Evolutionary conservation across 495 filamentous ascomycete genomes (phyloP).

Genomic region (Parathielavia hyrcaniae): DNA sequence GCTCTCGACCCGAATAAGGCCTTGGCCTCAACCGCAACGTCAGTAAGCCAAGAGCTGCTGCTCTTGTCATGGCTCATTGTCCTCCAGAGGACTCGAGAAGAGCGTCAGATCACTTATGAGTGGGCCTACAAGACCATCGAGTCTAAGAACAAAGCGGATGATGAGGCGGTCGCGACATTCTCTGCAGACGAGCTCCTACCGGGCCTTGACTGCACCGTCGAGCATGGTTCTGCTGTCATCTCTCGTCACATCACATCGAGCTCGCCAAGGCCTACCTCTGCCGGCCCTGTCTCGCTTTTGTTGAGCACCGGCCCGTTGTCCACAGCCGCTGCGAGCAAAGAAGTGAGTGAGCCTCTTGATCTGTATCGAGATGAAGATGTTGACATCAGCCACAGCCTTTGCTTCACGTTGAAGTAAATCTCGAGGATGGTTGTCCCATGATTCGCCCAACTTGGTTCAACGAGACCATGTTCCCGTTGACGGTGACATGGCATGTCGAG

Average conservation of each 20-base stretch:
- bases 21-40: not conserved
- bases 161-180: not conserved
- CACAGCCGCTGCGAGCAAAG: not conserved
- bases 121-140: conserved; percentile 32
- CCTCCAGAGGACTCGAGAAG: conserved; percentile 36
- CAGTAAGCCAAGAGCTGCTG: conserved; percentile 37
- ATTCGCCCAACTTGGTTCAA: conserved; percentile 12
- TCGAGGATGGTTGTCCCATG: not conserved
- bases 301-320: conserved; percentile 15
- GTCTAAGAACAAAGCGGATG: not conserved
- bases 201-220: conserved; percentile 5
- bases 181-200: not conserved
- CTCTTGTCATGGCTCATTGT: conserved; percentile 43
- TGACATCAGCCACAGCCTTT: not conserved
- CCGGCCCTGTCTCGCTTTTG: conserved; percentile 1
- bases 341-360: conserved; percentile 2
- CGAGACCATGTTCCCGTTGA: conserved; percentile 14
- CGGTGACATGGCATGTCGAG: conserved; percentile 16
- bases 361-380: not conserved
- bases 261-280: not conserved
- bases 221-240: conserved; percentile 4
- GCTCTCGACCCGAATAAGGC: not conserved
- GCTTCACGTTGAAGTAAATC: conserved; percentile 11
- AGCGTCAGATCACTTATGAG: conserved; percentile 33
- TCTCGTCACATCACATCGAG: conserved; percentile 2